phyloP scores from a whole-genome alignment of 202 grass and related monocot species.

The Carex sylvatica region DNA sequence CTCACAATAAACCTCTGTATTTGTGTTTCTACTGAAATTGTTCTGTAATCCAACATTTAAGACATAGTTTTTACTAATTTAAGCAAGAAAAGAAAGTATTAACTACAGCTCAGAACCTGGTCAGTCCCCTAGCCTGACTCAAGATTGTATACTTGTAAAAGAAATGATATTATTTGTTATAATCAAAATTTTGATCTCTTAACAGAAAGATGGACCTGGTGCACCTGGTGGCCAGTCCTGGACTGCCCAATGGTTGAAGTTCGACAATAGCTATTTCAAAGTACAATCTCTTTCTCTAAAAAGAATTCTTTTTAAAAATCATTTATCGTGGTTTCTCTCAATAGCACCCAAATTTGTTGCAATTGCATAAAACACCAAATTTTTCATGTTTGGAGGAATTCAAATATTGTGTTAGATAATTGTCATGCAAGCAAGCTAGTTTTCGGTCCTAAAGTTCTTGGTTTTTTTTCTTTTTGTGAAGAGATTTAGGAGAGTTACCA shows the following conservation, averaged over 20 bases:
- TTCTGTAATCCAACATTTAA: not conserved
- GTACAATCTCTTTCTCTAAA: slow-evolving; percentile 26
- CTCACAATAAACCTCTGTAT: not conserved
- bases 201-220: slow-evolving; percentile 91
- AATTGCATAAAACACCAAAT: not conserved
- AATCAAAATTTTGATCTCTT: not conserved
- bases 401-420: not conserved
- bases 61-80: not conserved
- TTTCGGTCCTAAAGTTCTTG: not conserved
- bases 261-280: slow-evolving; percentile 95
- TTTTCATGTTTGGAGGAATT: not conserved
- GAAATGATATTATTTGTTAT: not conserved
- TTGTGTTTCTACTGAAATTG: not conserved
- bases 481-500: not conserved
- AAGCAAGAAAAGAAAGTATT: not conserved
- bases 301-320: not conserved
- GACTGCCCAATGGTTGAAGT: slow-evolving; percentile 93
- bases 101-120: not conserved
- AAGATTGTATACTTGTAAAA: not conserved
- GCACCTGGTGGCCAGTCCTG: slow-evolving; percentile 95
- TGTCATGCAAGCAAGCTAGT: not conserved
- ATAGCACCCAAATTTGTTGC: not conserved
- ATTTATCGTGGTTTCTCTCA: not conserved
- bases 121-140: not conserved
- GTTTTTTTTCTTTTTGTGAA: not conserved